Conservation (phyloP, 208 protist genomes). For the Angomonas ambiguus region DNA sequence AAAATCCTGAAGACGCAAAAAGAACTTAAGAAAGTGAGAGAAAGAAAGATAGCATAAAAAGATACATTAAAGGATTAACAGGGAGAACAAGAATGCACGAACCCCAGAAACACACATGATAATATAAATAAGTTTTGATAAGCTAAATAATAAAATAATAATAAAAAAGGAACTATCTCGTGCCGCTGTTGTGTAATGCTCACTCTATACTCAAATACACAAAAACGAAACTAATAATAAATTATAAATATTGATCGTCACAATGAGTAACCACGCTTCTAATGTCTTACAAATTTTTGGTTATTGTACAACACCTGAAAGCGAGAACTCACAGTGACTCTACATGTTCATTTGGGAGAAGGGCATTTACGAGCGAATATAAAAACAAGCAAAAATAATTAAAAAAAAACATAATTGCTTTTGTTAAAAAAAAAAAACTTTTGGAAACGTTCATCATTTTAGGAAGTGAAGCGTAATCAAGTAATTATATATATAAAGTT, state of each 20-base stretch:
- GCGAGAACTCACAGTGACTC: background rate
- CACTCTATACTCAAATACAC: background rate
- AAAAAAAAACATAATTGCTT: constrained; percentile 5
- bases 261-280: too few relatives aligned
- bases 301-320: background rate
- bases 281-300: background rate
- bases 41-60: too few relatives aligned
- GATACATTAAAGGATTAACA: too few relatives aligned
- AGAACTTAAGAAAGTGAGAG: background rate
- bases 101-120: too few relatives aligned
- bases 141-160: constrained; percentile 19
- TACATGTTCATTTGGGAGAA: background rate
- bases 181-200: too few relatives aligned
- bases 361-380: background rate
- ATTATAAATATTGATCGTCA: background rate
- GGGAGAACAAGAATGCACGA: too few relatives aligned
- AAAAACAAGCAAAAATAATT: constrained; percentile 2
- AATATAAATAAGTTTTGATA: background rate
- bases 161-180: too few relatives aligned
- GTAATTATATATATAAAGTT: constrained; percentile 2
- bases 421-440: constrained; percentile 14
- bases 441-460: background rate
- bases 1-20: background rate
- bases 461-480: too few relatives aligned
- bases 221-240: background rate